Evolutionary conservation across 768 basidiomycete species (phyloP).

Genomic region (Lepiota subincarnata): DNA sequence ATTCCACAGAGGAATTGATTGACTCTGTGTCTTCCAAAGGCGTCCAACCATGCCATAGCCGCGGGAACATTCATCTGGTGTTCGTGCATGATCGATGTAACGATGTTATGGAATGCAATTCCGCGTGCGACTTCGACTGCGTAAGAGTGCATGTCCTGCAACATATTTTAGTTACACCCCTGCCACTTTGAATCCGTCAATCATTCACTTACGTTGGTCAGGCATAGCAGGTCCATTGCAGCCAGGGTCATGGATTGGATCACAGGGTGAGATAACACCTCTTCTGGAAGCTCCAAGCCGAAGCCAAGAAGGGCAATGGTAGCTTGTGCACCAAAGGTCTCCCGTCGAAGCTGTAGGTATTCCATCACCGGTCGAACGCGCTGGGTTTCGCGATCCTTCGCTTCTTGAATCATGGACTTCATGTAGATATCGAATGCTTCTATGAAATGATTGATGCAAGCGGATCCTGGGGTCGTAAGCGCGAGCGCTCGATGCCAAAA

Average conservation of each 20-base stretch:
- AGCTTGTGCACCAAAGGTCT: conserved; percentile 17
- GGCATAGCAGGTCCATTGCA: conserved; percentile 15
- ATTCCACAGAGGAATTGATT: conserved; percentile 8
- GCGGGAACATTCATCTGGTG: conserved; percentile 13
- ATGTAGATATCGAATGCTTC: conserved; percentile 16
- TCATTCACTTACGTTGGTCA: conserved; percentile 15
- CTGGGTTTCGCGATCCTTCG: conserved; percentile 13
- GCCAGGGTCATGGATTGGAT: conserved; percentile 13
- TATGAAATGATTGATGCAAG: conserved; percentile 15
- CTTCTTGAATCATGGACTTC: conserved; percentile 17
- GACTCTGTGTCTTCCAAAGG: conserved; percentile 5
- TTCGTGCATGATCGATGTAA: conserved; percentile 18
- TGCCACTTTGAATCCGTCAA: background rate
- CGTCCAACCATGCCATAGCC: conserved; percentile 17
- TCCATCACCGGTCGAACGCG: conserved; percentile 12
- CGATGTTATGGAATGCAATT: conserved; percentile 18
- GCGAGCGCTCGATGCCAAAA: conserved; percentile 17
- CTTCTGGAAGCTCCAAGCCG: conserved; percentile 20
- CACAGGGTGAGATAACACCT: conserved; percentile 18
- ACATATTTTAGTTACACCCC: background rate
- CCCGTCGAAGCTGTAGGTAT: conserved; percentile 17
- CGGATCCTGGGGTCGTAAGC: conserved; percentile 8
- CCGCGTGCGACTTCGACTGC: conserved; percentile 16
- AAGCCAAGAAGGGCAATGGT: conserved; percentile 16
- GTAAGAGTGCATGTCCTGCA: conserved; percentile 21